Conservation (phyloP, 2,329 filamentous ascomycete genomes). For the Pseudogymnoascus sp. region DNA sequence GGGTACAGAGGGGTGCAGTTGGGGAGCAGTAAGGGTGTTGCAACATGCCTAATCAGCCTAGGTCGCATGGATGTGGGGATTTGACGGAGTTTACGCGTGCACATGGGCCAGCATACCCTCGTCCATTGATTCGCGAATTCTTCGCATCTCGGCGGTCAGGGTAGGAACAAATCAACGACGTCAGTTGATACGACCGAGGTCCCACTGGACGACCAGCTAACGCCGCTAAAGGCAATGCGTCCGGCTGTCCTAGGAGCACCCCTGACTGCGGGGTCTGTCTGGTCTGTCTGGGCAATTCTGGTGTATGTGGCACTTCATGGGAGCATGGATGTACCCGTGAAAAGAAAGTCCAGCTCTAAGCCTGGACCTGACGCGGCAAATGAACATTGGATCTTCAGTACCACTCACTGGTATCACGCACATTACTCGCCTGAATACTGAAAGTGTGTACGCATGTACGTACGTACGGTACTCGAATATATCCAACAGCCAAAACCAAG, state of each 20-base stretch:
- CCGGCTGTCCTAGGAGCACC: not conserved
- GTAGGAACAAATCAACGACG: not conserved
- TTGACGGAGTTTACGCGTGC: not conserved
- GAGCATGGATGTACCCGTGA: not conserved
- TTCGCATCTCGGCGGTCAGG: not conserved
- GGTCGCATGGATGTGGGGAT: slow-evolving; percentile 3
- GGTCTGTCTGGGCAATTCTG: not conserved
- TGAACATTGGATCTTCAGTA: slow-evolving; percentile 1
- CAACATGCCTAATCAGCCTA: slow-evolving; percentile 6
- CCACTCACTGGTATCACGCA: not conserved
- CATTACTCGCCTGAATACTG: not conserved
- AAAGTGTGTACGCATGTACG: not conserved
- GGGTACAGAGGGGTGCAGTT: too few relatives aligned
- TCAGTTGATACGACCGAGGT: not conserved
- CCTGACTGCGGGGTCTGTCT: not conserved
- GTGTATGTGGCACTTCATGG: slow-evolving; percentile 1
- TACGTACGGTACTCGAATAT: not conserved
- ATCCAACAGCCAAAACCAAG: not conserved
- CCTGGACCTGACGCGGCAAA: slow-evolving; percentile 1
- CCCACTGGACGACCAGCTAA: not conserved
- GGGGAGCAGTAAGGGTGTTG: not conserved
- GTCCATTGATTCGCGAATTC: slow-evolving; percentile 4
- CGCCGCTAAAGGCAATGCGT: not conserved
- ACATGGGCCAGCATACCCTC: slow-evolving; percentile 2
- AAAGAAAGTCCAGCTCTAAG: not conserved